Conservation (phyloP, 169 alveolate genomes). For the Plasmodium reichenowi region DNA sequence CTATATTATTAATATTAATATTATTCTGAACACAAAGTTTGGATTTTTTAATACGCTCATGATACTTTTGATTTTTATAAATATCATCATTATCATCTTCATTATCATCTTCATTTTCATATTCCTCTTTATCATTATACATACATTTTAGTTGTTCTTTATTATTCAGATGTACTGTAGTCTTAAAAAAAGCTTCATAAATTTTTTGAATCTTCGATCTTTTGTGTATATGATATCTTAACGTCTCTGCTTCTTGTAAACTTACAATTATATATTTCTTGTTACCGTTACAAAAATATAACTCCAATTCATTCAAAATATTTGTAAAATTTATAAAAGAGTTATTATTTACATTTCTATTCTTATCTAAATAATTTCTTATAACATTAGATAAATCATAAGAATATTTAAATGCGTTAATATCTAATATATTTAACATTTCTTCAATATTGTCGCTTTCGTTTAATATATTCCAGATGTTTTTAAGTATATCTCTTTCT, state of each 20-base stretch:
- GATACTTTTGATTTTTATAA: too few species aligned
- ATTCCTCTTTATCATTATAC: too few species aligned
- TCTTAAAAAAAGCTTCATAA: not conserved
- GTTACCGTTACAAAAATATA: slow-evolving; percentile 66
- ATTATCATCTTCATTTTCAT: too few species aligned
- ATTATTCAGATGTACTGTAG: not conserved
- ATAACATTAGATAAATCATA: slow-evolving; percentile 53
- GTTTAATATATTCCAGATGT: slow-evolving; percentile 49
- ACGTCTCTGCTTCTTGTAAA: slow-evolving; percentile 76
- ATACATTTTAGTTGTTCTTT: not conserved
- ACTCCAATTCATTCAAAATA: slow-evolving; percentile 41
- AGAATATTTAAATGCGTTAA: slow-evolving; percentile 70
- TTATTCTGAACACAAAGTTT: not conserved
- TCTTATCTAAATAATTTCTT: slow-evolving; percentile 37
- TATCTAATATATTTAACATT: slow-evolving; percentile 58
- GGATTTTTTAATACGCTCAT: not conserved
- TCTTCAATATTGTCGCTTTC: slow-evolving; percentile 49
- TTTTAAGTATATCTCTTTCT: slow-evolving; percentile 62
- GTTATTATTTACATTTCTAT: slow-evolving; percentile 8
- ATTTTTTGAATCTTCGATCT: slow-evolving; percentile 21
- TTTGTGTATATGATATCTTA: slow-evolving; percentile 70
- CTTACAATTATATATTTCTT: slow-evolving; percentile 67
- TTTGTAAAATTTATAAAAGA: slow-evolving; percentile 19
- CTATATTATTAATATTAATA: not conserved
- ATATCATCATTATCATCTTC: too few species aligned